These are phyloP conservation scores for Alternaria burnsii DNA, from an alignment of 2,329 filamentous ascomycete genomes.

Conservation along the genomic window DNA sequence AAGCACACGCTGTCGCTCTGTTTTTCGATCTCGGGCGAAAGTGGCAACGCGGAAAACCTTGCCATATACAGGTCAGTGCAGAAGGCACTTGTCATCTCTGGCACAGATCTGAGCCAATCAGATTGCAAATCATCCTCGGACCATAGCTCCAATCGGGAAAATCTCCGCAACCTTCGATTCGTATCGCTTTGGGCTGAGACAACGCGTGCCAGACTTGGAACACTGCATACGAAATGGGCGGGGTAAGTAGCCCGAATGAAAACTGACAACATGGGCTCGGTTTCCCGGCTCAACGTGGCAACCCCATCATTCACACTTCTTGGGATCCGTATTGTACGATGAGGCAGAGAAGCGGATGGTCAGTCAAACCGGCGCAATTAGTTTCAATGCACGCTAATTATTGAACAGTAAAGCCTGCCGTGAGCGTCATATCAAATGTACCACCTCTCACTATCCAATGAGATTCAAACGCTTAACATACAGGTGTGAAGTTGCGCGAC, in stretches of 20 bases:
- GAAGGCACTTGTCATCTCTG: background rate
- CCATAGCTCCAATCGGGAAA: background rate
- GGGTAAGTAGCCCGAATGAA: constrained; percentile 1
- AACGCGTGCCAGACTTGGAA: background rate
- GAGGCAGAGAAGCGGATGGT: constrained; percentile 44
- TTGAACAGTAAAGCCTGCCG: constrained; percentile 38
- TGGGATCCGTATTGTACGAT: constrained; percentile 16
- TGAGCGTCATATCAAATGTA: constrained; percentile 46
- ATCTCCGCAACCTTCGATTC: background rate
- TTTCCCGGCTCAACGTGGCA: constrained; percentile 15
- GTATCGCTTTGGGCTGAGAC: background rate
- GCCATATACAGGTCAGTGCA: background rate
- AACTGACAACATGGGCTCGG: constrained; percentile 12
- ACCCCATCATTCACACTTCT: constrained; percentile 1
- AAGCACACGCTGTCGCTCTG: background rate
- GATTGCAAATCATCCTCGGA: background rate
- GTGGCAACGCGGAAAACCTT: background rate
- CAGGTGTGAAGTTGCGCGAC: constrained; percentile 41
- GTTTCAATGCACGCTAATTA: constrained; percentile 19
- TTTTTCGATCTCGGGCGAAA: background rate
- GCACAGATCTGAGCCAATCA: background rate
- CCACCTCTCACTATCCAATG: constrained; percentile 2
- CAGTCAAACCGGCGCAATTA: constrained; percentile 7
- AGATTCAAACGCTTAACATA: background rate
- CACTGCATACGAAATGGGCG: constrained; percentile 1